These are phyloP conservation scores for Plasmodium coatneyi DNA, from an alignment of 169 alveolate genomes.

Conservation along the genomic window DNA sequence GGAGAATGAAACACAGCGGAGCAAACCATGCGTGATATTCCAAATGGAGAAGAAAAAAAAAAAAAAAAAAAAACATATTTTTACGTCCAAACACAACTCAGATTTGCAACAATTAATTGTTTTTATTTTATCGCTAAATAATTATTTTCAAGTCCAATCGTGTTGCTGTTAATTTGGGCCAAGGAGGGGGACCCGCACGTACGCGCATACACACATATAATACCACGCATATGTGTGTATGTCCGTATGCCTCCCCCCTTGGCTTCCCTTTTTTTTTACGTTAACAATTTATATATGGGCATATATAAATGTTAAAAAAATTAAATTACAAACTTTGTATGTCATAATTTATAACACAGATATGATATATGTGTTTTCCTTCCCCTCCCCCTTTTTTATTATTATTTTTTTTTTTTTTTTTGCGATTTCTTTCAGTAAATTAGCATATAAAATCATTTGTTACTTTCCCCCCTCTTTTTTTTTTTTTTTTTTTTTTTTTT, in stretches of 20 bases:
- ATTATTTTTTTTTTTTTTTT: background rate
- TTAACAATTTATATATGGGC: background rate
- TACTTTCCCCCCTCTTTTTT: background rate
- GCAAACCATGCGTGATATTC: background rate
- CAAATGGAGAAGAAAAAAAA: background rate
- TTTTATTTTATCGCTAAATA: background rate
- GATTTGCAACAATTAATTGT: conserved; percentile 4
- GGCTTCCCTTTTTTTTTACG: background rate
- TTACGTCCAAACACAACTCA: background rate
- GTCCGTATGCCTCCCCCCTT: background rate
- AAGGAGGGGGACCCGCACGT: conserved; percentile 2
- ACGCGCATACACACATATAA: background rate
- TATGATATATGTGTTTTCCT: conserved; percentile 1
- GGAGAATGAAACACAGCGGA: background rate
- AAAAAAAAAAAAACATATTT: background rate
- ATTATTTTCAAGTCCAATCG: background rate
- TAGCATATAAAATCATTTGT: conserved; percentile 54
- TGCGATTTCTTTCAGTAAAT: conserved; percentile 19
- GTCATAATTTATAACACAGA: conserved; percentile 24
- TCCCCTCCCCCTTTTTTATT: background rate
- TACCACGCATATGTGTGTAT: background rate
- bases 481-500: conserved; percentile 26
- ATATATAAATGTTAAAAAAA: conserved; percentile 13
- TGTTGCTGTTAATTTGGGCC: background rate
- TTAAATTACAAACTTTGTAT: conserved; percentile 12